Evolutionary conservation across 2,329 filamentous ascomycete species (phyloP), one percentile per base, ranked within the genome.

Genomic region (Cadophora gregata): DNA sequence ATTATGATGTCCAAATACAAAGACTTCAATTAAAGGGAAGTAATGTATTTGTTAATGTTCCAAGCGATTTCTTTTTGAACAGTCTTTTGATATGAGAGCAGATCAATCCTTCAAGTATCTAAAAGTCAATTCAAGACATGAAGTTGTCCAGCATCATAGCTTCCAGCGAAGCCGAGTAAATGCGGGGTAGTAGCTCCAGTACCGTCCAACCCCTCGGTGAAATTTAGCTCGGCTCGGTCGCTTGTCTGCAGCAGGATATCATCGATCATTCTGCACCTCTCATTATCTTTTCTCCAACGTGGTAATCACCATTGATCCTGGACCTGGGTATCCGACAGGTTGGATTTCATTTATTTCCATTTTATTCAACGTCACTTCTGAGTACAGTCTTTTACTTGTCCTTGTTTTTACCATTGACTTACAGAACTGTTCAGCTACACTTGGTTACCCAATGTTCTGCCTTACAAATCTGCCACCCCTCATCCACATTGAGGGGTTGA

Each of bases 161-260:
- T 33, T 62, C 21, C 24, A 42, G 4, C 29, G 50, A 31, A 50
- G 36, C 59, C 38, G 50, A 51, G 36, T 27, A 62, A 51, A 59
- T 42, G 33, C 42, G 24, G 60, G 45, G 62, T 47, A 60, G 50
- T 55, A n/a, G 50, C 19, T 51, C 48, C 48, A 29, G 14, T 51
- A 4, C 48, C 48, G 48, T 51, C 24, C 24, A 51, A 16, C 50
- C 27, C 50, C 50, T 27, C 27, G 25, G 50, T 47, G 42, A 42
- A 42, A 12, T 21, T 47, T 53, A 53, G 50, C 50, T 53, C 50
- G 50, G 50, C 25, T 53, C 50, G 16, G 50, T 53, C 48, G 50
- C 50, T 53, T 53, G 5, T 53, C 27, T 53, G 27, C 50, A 53
- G 7, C 16, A 31, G 31, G 50, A 53, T 14, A 53, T 53, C 50